Percentiles rank a stretch among this genome's conserved stretches.
These are phyloP conservation scores for Dissoconium aciculare DNA, from an alignment of 2,329 filamentous ascomycete species.

Conservation along the genomic window DNA sequence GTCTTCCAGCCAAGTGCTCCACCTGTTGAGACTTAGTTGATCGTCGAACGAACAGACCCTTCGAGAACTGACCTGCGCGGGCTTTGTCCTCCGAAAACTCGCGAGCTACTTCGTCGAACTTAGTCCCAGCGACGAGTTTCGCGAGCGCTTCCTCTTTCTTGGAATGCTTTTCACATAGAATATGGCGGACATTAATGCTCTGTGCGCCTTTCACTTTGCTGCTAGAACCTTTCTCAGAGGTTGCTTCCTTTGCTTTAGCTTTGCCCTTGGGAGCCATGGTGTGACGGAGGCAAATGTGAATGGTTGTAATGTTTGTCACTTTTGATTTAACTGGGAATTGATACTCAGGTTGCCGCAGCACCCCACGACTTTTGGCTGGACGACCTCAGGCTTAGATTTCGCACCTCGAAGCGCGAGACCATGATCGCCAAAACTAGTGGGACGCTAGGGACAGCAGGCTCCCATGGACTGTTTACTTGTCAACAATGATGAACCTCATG, in stretches of 20 bases:
- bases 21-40: constrained; percentile 35
- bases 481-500: too few species aligned
- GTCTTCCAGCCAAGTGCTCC: constrained; percentile 60
- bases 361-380: too few species aligned
- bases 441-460: too few species aligned
- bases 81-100: constrained; percentile 67
- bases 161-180: constrained; percentile 61
- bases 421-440: too few species aligned
- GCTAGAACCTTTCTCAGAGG: constrained; percentile 12
- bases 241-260: constrained; percentile 14
- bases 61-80: constrained; percentile 41
- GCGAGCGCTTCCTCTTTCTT: constrained; percentile 63
- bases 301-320: not conserved
- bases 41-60: too few species aligned
- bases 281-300: not conserved
- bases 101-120: constrained; percentile 60
- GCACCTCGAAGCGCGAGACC: too few species aligned
- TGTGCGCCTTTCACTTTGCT: constrained; percentile 42
- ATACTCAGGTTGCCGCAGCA: too few species aligned
- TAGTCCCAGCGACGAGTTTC: constrained; percentile 50
- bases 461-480: too few species aligned
- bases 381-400: too few species aligned
- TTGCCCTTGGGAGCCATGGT: constrained; percentile 24
- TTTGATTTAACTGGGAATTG: too few species aligned
- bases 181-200: constrained; percentile 60